Conservation (phyloP, 306 rosid genomes). For the Prinsepia uniflora region DNA sequence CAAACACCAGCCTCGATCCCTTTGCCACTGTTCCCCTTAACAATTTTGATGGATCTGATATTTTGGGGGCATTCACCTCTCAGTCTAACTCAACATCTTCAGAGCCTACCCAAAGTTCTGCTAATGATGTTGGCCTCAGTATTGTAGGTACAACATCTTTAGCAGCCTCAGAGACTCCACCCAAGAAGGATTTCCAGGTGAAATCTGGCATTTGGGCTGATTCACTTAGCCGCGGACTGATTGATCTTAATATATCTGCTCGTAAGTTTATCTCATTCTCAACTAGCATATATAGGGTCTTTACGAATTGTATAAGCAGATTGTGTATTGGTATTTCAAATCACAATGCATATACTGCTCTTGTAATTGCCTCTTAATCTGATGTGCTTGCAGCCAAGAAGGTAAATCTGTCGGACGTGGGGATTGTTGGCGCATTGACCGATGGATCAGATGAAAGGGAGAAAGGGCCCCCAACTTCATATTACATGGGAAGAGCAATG, state of each 20-base stretch:
- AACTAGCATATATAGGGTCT: constrained; percentile 2
- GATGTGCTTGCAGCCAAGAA: constrained; percentile 71
- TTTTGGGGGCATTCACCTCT: constrained; percentile 71
- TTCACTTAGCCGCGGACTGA: constrained; percentile 94
- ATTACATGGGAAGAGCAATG: constrained; percentile 93
- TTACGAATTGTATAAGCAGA: neutral
- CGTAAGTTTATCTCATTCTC: constrained; percentile 53
- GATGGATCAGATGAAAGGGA: constrained; percentile 75
- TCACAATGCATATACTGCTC: neutral
- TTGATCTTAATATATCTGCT: constrained; percentile 95
- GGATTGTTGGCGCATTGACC: constrained; percentile 74
- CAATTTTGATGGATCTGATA: constrained; percentile 76
- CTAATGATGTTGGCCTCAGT: constrained; percentile 31
- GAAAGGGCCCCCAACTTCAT: constrained; percentile 64
- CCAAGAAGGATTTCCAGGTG: constrained; percentile 75
- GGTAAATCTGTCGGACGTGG: constrained; percentile 68
- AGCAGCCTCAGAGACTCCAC: constrained; percentile 36
- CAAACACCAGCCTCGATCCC: constrained; percentile 62
- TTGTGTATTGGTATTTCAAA: neutral
- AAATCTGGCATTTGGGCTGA: constrained; percentile 98
- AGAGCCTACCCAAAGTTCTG: constrained; percentile 50
- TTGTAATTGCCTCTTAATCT: constrained; percentile 10
- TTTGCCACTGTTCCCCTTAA: constrained; percentile 84
- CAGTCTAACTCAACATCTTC: constrained; percentile 52
- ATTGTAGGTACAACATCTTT: constrained; percentile 38